A percentile compares a stretch with the other conserved stretches of the same genome.
Conservation (phyloP, 768 basidiomycete species). For the Rhodosporidiobolus odoratus region DNA sequence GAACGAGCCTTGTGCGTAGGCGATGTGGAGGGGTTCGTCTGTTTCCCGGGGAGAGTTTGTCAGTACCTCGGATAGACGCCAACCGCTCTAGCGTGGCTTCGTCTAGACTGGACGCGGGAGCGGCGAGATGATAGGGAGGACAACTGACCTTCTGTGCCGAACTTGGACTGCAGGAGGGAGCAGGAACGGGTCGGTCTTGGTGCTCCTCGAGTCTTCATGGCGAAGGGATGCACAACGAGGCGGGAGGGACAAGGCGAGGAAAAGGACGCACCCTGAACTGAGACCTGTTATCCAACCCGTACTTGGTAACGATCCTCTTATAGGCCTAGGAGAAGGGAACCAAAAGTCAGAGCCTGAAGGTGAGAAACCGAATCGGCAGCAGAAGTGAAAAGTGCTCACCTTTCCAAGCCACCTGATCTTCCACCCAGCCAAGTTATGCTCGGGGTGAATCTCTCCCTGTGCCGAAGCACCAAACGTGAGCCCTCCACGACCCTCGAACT, state of each 20-base stretch:
- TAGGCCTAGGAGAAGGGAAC: slow-evolving; percentile 30
- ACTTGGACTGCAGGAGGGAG: neutral
- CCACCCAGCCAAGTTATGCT: slow-evolving; percentile 28
- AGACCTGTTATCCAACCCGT: slow-evolving; percentile 16
- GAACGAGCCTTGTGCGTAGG: slow-evolving; percentile 19
- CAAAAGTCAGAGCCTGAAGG: too few species aligned
- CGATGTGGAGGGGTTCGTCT: slow-evolving; percentile 21
- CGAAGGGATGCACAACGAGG: neutral
- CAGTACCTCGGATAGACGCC: too few species aligned
- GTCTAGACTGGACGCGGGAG: too few species aligned
- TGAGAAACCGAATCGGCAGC: slow-evolving; percentile 23
- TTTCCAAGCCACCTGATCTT: slow-evolving; percentile 10
- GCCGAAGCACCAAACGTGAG: slow-evolving; percentile 36
- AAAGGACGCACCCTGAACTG: slow-evolving; percentile 21
- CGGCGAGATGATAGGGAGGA: too few species aligned
- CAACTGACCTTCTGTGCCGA: slow-evolving; percentile 18
- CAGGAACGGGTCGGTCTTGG: neutral
- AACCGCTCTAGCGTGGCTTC: too few species aligned
- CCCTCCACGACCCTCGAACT: slow-evolving; percentile 19
- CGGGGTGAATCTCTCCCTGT: slow-evolving; percentile 1
- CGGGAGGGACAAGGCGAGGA: neutral
- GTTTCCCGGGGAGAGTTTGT: too few species aligned
- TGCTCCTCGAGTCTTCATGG: too few species aligned
- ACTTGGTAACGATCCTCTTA: slow-evolving; percentile 20
- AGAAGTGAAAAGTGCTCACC: neutral